phyloP scores from a whole-genome alignment of 1,284 basidiomycete genomes.

The Fomes fomentarius region DNA sequence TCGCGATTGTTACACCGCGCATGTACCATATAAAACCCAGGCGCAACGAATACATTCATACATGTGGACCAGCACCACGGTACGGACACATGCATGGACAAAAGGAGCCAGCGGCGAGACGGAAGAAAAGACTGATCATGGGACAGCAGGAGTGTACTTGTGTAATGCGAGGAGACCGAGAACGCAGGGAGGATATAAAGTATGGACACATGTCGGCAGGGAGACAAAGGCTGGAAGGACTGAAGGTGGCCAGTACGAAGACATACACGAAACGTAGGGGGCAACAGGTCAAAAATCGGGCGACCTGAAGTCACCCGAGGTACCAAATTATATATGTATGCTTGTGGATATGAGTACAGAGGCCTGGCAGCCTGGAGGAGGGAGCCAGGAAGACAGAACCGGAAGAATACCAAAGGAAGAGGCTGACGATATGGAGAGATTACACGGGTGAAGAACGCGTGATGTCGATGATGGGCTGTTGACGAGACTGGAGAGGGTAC shows the following conservation, averaged over 20 bases:
- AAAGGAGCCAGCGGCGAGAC: neutral
- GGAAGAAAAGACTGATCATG: no score
- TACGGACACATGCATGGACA: neutral
- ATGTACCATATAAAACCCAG: no score
- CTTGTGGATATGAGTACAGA: slow-evolving; percentile 21
- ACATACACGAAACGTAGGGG: neutral
- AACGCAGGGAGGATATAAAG: slow-evolving; percentile 17
- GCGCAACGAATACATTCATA: neutral
- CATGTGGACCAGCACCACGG: slow-evolving; percentile 6
- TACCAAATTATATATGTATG: slow-evolving; percentile 25
- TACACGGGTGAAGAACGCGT: no score
- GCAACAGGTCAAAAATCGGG: slow-evolving; percentile 5
- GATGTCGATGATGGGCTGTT: no score
- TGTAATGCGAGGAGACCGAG: slow-evolving; percentile 18
- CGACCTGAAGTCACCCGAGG: slow-evolving; percentile 5
- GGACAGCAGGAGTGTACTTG: slow-evolving; percentile 4
- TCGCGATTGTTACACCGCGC: no score
- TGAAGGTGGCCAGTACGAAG: neutral
- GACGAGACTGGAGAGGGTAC: neutral
- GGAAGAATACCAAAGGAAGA: neutral
- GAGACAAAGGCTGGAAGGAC: neutral
- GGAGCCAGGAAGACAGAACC: slow-evolving; percentile 10
- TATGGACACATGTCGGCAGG: slow-evolving; percentile 1
- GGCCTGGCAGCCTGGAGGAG: no score
- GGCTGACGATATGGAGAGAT: neutral